A percentile compares a stretch with the other conserved stretches of the same genome.
These are phyloP conservation scores for Penicillium nordicum DNA, from an alignment of 2,329 filamentous ascomycete genomes.

Conservation along the genomic window DNA sequence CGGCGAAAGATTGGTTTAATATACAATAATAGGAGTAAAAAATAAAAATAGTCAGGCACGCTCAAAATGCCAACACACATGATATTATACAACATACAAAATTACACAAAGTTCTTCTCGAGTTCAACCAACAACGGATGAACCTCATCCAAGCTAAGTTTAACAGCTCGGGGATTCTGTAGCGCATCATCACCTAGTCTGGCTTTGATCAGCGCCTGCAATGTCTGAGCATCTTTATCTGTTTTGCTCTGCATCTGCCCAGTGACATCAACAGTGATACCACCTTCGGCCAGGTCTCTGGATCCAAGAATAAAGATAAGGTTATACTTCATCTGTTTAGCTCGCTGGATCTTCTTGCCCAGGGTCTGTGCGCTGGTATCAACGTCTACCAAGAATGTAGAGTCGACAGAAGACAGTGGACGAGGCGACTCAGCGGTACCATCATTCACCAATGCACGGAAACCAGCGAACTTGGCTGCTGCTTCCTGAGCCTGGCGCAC, in stretches of 20 bases:
- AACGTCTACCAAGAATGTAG: slow-evolving; percentile 66
- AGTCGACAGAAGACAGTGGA: slow-evolving; percentile 49
- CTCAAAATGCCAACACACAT: slow-evolving; percentile 1
- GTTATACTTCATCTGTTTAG: slow-evolving; percentile 69
- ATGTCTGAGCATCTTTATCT: slow-evolving; percentile 25
- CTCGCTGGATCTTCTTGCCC: slow-evolving; percentile 67
- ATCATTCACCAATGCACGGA: slow-evolving; percentile 29
- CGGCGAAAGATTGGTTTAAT: background rate
- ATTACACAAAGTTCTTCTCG: slow-evolving; percentile 38
- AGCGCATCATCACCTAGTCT: slow-evolving; percentile 28
- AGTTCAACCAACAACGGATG: slow-evolving; percentile 37
- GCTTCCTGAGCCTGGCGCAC: slow-evolving; percentile 50
- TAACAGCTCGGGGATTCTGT: slow-evolving; percentile 35
- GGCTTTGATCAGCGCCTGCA: slow-evolving; percentile 27
- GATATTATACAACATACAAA: background rate
- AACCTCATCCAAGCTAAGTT: slow-evolving; percentile 37
- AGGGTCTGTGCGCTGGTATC: slow-evolving; percentile 63
- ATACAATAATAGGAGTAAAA: slow-evolving; percentile 2
- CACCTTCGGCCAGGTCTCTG: slow-evolving; percentile 57
- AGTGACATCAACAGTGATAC: slow-evolving; percentile 48
- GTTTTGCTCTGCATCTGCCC: slow-evolving; percentile 44
- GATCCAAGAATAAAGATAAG: slow-evolving; percentile 70
- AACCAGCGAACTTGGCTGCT: slow-evolving; percentile 49
- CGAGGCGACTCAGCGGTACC: slow-evolving; percentile 28
- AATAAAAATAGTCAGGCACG: slow-evolving; percentile 7